Conservation (phyloP, 2,329 filamentous ascomycete species). For the Aspergillus hortae region DNA sequence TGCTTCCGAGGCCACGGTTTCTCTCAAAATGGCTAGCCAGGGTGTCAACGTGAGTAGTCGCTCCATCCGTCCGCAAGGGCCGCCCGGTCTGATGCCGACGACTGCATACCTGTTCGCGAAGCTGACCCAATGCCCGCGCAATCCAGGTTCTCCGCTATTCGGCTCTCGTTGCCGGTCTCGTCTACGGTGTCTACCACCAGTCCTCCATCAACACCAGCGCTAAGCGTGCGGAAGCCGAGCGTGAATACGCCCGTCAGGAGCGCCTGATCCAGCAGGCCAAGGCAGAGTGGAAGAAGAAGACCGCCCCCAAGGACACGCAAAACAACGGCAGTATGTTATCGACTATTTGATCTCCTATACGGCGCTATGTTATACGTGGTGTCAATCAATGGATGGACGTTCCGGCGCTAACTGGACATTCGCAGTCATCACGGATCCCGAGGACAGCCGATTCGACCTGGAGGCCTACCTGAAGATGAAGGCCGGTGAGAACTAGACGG, state of each 20-base stretch:
- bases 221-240: conserved; percentile 66
- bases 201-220: conserved; percentile 69
- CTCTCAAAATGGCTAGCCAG: conserved; percentile 59
- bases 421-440: conserved; percentile 69
- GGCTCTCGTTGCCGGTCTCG: conserved; percentile 82
- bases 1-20: conserved; percentile 43
- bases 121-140: conserved; percentile 13
- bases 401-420: conserved; percentile 16
- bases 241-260: conserved; percentile 87
- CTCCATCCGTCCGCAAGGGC: conserved; percentile 14
- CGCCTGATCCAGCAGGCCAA: conserved; percentile 90
- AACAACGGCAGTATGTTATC: conserved; percentile 33
- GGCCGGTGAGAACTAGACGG: conserved; percentile 41
- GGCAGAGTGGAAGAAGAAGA: conserved; percentile 82
- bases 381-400: conserved; percentile 7
- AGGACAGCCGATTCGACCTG: conserved; percentile 88
- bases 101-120: conserved; percentile 4
- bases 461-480: conserved; percentile 75
- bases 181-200: conserved; percentile 97
- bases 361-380: no score
- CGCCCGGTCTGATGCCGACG: conserved; percentile 13
- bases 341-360: neutral
- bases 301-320: conserved; percentile 47
- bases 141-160: conserved; percentile 92
- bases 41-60: conserved; percentile 60